These are phyloP conservation scores for Colletotrichum acutatum DNA, from an alignment of 2,329 filamentous ascomycete genomes.

Conservation along the genomic window DNA sequence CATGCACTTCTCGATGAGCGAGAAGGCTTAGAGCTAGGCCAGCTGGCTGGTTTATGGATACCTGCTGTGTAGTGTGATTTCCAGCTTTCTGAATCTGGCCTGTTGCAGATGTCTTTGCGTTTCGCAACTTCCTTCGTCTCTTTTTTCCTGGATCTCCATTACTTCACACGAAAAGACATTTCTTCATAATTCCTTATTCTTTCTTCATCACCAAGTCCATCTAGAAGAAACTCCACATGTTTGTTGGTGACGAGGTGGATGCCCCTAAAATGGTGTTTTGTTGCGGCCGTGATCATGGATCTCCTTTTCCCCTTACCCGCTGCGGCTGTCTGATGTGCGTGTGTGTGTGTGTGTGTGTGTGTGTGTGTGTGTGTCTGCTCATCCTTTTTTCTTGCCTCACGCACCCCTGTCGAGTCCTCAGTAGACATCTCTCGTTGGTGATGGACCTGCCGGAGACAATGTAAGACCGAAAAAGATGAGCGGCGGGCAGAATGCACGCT, in stretches of 20 bases:
- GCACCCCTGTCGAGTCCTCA: background rate
- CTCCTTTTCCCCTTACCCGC: slow-evolving; percentile 10
- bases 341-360: background rate
- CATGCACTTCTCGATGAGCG: background rate
- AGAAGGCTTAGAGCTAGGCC: background rate
- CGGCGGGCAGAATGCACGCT: slow-evolving; percentile 8
- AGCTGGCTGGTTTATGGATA: background rate
- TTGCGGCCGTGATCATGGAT: slow-evolving; percentile 25
- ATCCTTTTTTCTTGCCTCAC: background rate
- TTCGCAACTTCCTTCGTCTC: background rate
- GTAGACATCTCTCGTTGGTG: background rate
- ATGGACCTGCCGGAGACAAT: background rate
- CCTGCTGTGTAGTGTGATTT: too few relatives aligned
- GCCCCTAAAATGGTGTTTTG: slow-evolving; percentile 5
- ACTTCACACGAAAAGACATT: background rate
- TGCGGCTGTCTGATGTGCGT: background rate
- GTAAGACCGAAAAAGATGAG: background rate
- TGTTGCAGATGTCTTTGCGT: background rate
- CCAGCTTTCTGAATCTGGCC: slow-evolving; percentile 3
- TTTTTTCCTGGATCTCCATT: background rate
- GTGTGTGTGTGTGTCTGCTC: background rate
- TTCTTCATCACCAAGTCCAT: background rate
- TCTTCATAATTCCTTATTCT: background rate
- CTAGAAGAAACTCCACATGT: background rate
- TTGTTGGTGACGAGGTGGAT: background rate